Evolutionary conservation across 1,139 yeast species (phyloP).

Genomic region (Scheffersomyces illinoinensis): DNA sequence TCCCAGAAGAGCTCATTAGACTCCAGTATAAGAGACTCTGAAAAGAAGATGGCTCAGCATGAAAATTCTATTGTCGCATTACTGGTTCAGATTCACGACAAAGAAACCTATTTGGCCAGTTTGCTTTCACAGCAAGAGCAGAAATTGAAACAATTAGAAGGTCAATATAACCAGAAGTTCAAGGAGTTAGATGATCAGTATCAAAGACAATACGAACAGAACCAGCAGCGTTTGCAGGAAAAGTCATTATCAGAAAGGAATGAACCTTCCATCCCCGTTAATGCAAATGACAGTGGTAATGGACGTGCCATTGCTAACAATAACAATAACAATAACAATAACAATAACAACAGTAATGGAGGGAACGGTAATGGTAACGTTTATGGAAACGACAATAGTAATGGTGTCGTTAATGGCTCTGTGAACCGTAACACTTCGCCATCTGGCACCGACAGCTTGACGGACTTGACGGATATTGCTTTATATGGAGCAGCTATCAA

Average conservation of each 20-base stretch:
- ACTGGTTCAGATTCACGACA: constrained; percentile 2
- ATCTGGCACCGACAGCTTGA: constrained; percentile 27
- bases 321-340: neutral
- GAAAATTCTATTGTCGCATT: constrained; percentile 16
- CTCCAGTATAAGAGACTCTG: constrained; percentile 22
- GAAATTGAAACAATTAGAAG: constrained; percentile 6
- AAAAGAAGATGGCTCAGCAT: constrained; percentile 17
- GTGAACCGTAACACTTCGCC: constrained; percentile 4
- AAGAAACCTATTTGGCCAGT: constrained; percentile 2
- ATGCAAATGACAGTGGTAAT: neutral
- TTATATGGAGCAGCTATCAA: constrained; percentile 38
- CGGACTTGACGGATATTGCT: constrained; percentile 49
- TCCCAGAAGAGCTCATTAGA: constrained; percentile 17
- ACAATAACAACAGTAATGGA: neutral
- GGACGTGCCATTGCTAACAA: too few relatives aligned
- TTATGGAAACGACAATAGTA: neutral
- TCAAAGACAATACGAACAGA: constrained; percentile 3
- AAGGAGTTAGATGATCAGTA: constrained; percentile 14
- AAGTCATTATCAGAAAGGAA: neutral
- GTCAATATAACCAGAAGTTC: constrained; percentile 9
- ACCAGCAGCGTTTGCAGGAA: neutral
- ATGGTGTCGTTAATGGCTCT: neutral
- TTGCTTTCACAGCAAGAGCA: neutral
- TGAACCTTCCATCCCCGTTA: too few relatives aligned
- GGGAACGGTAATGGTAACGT: neutral